Percentiles rank a stretch among this genome's conserved stretches.
Conservation (phyloP, 2,329 filamentous ascomycete species). For the Ophiognomonia clavigignenti-juglandacearum region DNA sequence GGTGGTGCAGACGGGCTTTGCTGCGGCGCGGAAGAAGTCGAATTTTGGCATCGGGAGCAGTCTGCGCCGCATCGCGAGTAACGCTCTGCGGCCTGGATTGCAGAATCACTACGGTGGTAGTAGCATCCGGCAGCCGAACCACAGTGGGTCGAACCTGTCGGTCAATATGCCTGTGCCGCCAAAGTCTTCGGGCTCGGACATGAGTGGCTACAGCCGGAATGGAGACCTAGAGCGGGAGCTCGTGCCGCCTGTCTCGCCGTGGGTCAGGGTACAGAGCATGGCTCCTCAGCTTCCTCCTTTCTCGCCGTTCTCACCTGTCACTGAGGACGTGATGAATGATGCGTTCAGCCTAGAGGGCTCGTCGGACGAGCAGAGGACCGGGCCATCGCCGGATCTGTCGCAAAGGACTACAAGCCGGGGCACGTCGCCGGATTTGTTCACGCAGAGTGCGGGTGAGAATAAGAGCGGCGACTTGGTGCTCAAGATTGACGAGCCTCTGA, state of each 20-base stretch:
- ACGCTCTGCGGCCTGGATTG: slow-evolving; percentile 11
- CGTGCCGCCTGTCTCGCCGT: slow-evolving; percentile 11
- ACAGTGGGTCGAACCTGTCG: not conserved
- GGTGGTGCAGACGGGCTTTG: slow-evolving; percentile 14
- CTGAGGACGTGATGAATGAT: slow-evolving; percentile 11
- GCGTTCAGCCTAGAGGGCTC: slow-evolving; percentile 8
- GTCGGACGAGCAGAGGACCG: not conserved
- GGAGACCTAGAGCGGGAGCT: slow-evolving; percentile 3
- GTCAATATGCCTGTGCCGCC: not conserved
- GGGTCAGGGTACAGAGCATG: slow-evolving; percentile 14
- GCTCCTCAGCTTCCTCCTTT: slow-evolving; percentile 16
- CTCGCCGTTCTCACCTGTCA: slow-evolving; percentile 15
- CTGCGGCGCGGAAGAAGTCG: slow-evolving; percentile 13
- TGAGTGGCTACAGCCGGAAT: slow-evolving; percentile 6
- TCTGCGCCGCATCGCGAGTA: slow-evolving; percentile 13
- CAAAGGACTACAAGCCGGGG: slow-evolving; percentile 6
- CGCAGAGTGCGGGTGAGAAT: not conserved
- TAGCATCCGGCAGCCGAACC: not conserved
- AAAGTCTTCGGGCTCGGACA: slow-evolving; percentile 4
- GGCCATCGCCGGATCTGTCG: slow-evolving; percentile 7
- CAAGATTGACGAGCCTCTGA: not conserved
- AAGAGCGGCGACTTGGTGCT: not conserved
- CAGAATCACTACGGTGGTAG: too few relatives aligned
- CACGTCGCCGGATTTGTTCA: slow-evolving; percentile 8
- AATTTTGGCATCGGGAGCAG: slow-evolving; percentile 14